Base-by-base conservation (phyloP, 768 basidiomycete species). In the Calocera viscosa region DNA sequence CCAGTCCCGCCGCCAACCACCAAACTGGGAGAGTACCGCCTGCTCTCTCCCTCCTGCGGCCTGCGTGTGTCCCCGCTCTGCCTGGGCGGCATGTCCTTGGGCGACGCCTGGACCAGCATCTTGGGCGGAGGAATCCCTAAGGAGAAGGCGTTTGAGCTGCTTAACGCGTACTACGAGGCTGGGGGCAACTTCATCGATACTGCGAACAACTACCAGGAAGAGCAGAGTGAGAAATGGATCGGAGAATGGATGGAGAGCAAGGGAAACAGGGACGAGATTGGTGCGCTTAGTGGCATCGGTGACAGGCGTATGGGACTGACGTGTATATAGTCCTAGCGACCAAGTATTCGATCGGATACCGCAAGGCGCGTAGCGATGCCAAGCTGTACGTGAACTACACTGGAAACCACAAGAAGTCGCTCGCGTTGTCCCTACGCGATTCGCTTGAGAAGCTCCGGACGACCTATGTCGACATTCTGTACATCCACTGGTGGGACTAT, bases 391-490 rank as follows among this genome's bases (percentile, higher is more conserved):
- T 78, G 73, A 79, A 82, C 74, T 81, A 77, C 69, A 68, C 68
- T 19, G 80, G 81, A 12, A 82, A 82, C 74, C 70, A 73, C 69
- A 68, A 74, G 65, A 80, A 80, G 71, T 73, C 70, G 1, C 65
- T 80, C 49, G 69, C 67, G 38, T 24, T 76, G 49, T 77, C 74
- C 5, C 72, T 79, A 2, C 66, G 69, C 33, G 71, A 66, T 12
- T 75, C 74, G 32, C 73, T 82, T 65, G 76, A 76, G 68, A 86
- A 84, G 68, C 77, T 88, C 22, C 75, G 83, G 49, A 86, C 84
- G 0, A 75, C 80, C n/a, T 87, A 82, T 70, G 79, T 85, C 70
- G 84, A 85, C 69, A 78, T 86, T 63, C 72, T 84, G 33, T 84
- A 85, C 68, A 70, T 84, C 3, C 84, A 85, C 70, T 82, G 78